phyloP scores from a whole-genome alignment of 2,329 filamentous ascomycete species.

The Zymoseptoria ardabiliae region DNA sequence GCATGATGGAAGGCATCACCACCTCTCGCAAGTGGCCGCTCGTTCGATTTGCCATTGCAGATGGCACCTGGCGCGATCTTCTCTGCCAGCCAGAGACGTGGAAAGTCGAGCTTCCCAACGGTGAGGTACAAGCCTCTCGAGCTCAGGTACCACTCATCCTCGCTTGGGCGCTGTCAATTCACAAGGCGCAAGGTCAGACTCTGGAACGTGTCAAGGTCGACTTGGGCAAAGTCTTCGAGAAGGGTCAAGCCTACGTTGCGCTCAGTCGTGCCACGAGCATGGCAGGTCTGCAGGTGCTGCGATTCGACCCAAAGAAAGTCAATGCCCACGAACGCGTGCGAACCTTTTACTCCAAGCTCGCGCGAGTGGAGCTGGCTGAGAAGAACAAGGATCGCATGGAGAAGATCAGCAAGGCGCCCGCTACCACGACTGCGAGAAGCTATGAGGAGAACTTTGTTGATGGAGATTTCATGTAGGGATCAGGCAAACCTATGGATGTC shows the following conservation, averaged over 20 bases:
- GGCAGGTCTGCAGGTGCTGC: constrained; percentile 75
- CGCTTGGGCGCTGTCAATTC: constrained; percentile 94
- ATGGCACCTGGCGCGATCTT: constrained; percentile 68
- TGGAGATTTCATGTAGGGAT: constrained; percentile 7
- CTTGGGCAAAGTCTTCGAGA: constrained; percentile 86
- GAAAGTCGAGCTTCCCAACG: constrained; percentile 96
- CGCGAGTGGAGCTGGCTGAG: constrained; percentile 53
- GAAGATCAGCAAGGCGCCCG: constrained; percentile 23
- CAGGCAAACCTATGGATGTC: background rate
- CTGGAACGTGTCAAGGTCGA: constrained; percentile 92
- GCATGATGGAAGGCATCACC: constrained; percentile 47
- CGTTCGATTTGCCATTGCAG: constrained; percentile 73
- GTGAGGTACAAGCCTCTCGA: constrained; percentile 84
- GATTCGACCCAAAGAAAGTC: constrained; percentile 84
- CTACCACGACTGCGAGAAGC: constrained; percentile 19
- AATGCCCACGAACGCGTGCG: constrained; percentile 87
- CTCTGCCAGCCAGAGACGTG: constrained; percentile 83
- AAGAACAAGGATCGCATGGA: constrained; percentile 29
- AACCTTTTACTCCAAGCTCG: constrained; percentile 76
- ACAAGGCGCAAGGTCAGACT: constrained; percentile 96
- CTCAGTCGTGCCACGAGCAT: constrained; percentile 87
- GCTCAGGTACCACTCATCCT: constrained; percentile 73
- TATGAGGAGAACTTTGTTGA: constrained; percentile 28
- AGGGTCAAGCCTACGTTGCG: constrained; percentile 95
- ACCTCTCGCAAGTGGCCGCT: constrained; percentile 63